Evolutionary conservation across 2,329 filamentous ascomycete species (phyloP).

Genomic region (Dichotomopilus funicola): DNA sequence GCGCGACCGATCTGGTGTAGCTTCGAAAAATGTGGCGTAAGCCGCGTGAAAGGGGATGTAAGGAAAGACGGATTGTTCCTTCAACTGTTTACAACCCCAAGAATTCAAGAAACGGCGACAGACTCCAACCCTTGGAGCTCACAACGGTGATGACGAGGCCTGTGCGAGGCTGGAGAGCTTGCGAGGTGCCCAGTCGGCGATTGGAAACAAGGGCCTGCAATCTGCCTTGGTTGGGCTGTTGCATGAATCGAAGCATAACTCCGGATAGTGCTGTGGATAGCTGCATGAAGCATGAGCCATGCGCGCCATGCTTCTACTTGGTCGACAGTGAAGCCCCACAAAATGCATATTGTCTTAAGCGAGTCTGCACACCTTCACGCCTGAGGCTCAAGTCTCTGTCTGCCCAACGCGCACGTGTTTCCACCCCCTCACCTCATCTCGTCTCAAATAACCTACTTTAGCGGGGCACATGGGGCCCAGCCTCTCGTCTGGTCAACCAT

Average conservation of each 20-base stretch:
- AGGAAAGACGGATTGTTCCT: too few species aligned
- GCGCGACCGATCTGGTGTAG: background rate
- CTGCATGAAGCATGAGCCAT: background rate
- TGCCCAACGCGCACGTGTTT: background rate
- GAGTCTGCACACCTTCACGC: background rate
- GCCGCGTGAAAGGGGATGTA: background rate
- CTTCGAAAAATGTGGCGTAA: background rate
- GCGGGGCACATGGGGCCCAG: too few species aligned
- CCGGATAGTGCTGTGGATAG: background rate
- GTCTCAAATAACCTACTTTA: too few species aligned
- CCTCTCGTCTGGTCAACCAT: background rate
- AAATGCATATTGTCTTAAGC: too few species aligned
- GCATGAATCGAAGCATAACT: background rate
- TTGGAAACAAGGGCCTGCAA: conserved; percentile 2
- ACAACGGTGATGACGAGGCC: conserved; percentile 14
- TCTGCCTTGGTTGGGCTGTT: background rate
- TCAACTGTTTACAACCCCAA: too few species aligned
- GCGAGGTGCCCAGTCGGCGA: background rate
- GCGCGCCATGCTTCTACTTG: too few species aligned
- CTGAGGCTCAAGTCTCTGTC: background rate
- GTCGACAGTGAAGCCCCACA: too few species aligned
- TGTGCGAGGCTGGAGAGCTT: conserved; percentile 10
- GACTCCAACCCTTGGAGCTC: background rate
- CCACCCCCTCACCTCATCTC: background rate
- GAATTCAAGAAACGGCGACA: background rate